phyloP scores from a whole-genome alignment of 2,329 filamentous ascomycete genomes.

The Ophiostoma himal-ulmi region DNA sequence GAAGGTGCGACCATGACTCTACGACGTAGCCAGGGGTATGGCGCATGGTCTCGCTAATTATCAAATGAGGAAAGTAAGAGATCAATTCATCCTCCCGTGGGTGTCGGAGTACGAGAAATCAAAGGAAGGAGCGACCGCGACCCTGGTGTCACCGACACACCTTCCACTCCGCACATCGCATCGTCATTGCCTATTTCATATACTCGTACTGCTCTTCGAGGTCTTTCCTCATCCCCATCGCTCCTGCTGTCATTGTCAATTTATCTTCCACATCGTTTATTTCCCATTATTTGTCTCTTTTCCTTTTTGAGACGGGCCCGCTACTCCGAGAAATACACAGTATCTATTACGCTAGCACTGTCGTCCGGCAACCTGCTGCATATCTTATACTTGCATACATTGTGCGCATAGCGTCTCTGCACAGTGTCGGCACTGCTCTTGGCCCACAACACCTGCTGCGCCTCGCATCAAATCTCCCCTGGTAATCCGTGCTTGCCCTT shows the following conservation, averaged over 20 bases:
- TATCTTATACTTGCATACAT: neutral
- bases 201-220: neutral
- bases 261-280: neutral
- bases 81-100: neutral
- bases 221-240: neutral
- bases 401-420: neutral
- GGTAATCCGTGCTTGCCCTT: constrained; percentile 17
- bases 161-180: neutral
- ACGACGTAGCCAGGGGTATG: neutral
- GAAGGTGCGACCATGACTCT: neutral
- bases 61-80: neutral
- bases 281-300: neutral
- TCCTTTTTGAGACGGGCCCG: neutral
- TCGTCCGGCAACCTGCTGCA: neutral
- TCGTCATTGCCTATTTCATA: neutral
- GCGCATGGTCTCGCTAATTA: neutral
- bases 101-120: neutral
- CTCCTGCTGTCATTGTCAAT: constrained; percentile 2
- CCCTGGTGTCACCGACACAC: neutral
- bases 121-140: neutral
- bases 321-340: constrained; percentile 10
- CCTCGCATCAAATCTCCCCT: constrained; percentile 27
- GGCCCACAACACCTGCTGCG: constrained; percentile 22
- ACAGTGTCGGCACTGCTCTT: neutral
- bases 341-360: neutral